A percentile compares a stretch with the other conserved stretches of the same genome.
These are phyloP conservation scores for Trichoderma erinaceum DNA, from an alignment of 495 filamentous ascomycete genomes.

Conservation along the genomic window DNA sequence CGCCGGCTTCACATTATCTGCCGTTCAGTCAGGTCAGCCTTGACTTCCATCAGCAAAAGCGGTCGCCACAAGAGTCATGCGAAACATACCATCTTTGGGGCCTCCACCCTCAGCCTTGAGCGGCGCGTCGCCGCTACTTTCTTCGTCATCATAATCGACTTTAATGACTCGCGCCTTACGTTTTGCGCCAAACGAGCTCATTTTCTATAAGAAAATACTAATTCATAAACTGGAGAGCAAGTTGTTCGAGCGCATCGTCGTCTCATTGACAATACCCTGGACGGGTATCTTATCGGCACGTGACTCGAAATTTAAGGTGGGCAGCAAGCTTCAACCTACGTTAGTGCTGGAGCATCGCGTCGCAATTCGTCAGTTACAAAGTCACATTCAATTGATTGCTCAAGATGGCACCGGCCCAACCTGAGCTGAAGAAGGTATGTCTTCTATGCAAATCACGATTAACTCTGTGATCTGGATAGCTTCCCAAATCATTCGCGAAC, in stretches of 20 bases:
- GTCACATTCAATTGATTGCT: constrained; percentile 20
- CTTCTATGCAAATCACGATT: background rate
- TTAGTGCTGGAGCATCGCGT: constrained; percentile 10
- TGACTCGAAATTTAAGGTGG: constrained; percentile 14
- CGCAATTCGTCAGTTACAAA: constrained; percentile 19
- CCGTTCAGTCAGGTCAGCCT: constrained; percentile 21
- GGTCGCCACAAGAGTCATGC: background rate
- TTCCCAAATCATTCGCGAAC: constrained; percentile 17
- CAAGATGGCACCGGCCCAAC: constrained; percentile 97
- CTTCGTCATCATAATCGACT: constrained; percentile 55
- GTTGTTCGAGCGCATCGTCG: background rate
- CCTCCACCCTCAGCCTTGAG: constrained; percentile 24
- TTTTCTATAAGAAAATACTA: constrained; percentile 38
- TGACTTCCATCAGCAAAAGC: constrained; percentile 16
- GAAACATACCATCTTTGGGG: constrained; percentile 31
- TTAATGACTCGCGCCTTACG: constrained; percentile 71
- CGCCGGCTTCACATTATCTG: constrained; percentile 27
- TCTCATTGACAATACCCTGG: background rate
- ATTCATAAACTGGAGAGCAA: background rate
- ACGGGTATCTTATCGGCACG: constrained; percentile 20
- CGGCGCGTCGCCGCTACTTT: constrained; percentile 22
- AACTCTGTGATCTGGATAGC: background rate
- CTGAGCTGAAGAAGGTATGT: constrained; percentile 92
- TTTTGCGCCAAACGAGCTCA: constrained; percentile 59
- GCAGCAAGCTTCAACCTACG: background rate